phyloP scores from a whole-genome alignment of 129 eudicot species.

The Oenanthe sinensis region DNA sequence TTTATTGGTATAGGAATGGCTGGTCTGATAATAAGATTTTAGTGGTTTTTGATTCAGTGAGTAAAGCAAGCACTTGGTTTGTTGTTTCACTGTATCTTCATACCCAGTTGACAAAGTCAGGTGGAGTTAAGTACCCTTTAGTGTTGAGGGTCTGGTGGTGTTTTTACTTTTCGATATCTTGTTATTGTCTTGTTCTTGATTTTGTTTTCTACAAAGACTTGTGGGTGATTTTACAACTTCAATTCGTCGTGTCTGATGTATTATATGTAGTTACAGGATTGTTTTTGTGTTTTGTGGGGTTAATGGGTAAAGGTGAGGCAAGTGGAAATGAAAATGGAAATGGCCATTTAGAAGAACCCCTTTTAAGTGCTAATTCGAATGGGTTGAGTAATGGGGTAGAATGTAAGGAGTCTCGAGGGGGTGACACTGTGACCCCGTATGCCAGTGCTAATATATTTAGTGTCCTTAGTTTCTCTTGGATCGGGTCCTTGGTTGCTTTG shows the following conservation, averaged over 20 bases:
- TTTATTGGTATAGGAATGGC: conserved; percentile 67
- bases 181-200: conserved; percentile 52
- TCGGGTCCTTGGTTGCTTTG: conserved; percentile 46
- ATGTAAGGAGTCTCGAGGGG: conserved; percentile 31
- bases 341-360: conserved; percentile 54
- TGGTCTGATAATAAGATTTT: conserved; percentile 63
- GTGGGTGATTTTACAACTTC: conserved; percentile 20
- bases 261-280: conserved; percentile 32
- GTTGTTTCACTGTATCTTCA: conserved; percentile 37
- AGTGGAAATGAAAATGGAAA: conserved; percentile 24
- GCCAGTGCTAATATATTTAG: conserved; percentile 44
- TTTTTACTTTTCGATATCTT: conserved; percentile 41
- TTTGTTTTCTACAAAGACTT: conserved; percentile 23
- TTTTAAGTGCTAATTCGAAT: conserved; percentile 31
- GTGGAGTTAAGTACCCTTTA: conserved; percentile 37
- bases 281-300: conserved; percentile 47
- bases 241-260: conserved; percentile 46
- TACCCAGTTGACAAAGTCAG: conserved; percentile 16
- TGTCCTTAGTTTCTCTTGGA: conserved; percentile 73
- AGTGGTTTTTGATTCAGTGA: conserved; percentile 37
- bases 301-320: conserved; percentile 23
- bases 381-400: conserved; percentile 25
- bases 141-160: conserved; percentile 73
- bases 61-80: conserved; percentile 46
- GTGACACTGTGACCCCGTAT: conserved; percentile 46